Percentiles rank a stretch among this genome's conserved stretches.
Conservation (phyloP, 345 rosid species). For the Lepidium sativum region DNA sequence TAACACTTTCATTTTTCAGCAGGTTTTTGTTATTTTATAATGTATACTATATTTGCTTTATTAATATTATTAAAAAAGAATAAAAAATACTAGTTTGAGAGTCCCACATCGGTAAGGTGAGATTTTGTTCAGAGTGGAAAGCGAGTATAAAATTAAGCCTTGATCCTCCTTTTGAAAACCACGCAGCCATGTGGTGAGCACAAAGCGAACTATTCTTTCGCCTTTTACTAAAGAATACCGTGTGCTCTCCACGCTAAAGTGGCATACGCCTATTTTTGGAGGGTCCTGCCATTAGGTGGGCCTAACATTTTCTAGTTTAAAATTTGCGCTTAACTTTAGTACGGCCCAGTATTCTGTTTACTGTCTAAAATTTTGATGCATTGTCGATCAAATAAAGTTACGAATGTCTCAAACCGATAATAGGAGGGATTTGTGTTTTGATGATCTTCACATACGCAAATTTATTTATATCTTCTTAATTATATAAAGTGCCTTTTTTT, state of each 20-base stretch:
- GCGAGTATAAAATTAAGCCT: not conserved
- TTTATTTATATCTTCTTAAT: not conserved
- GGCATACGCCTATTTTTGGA: slow-evolving; percentile 33
- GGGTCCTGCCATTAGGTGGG: not conserved
- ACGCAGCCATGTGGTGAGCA: slow-evolving; percentile 25
- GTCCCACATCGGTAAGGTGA: slow-evolving; percentile 5
- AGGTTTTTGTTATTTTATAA: too few species aligned
- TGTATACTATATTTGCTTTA: too few species aligned
- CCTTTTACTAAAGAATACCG: slow-evolving; percentile 30
- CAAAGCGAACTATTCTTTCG: slow-evolving; percentile 29
- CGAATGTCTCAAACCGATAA: not conserved
- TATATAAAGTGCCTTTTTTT: not conserved
- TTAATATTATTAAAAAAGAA: too few species aligned
- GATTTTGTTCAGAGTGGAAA: not conserved
- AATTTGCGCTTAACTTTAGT: too few species aligned
- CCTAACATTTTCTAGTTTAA: not conserved
- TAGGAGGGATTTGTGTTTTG: not conserved
- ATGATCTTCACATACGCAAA: not conserved
- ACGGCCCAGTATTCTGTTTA: too few species aligned
- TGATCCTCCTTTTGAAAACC: rapidly evolving
- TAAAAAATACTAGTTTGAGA: not conserved
- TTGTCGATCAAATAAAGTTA: too few species aligned
- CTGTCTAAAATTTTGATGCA: too few species aligned
- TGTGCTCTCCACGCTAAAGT: slow-evolving; percentile 20
- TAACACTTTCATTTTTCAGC: too few species aligned